Base-by-base conservation (phyloP, 495 filamentous ascomycete species). In the Recurvomyces mirabilis region DNA sequence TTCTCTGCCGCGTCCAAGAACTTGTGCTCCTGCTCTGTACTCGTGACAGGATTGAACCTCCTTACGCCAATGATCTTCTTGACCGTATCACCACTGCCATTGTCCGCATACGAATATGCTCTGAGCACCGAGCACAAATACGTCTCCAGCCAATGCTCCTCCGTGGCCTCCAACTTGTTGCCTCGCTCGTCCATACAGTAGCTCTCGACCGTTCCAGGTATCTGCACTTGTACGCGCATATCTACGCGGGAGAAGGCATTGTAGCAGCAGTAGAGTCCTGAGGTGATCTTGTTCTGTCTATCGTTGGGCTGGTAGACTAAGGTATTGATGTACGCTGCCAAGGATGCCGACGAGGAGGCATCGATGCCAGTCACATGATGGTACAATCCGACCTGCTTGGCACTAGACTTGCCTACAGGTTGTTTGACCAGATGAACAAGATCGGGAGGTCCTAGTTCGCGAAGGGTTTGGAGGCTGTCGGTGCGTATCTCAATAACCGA, bases 221-320 rank as follows among this genome's bases (percentile, higher is more conserved):
- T 95, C 44, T 85, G 87, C 21, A 95, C 91, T 54, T 94, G 85
- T 17, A 98, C 89, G 32, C 91, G 87, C 93, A 98, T 96, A 59
- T 98, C 91, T 28, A 95, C 72, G 46, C 93, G 77, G 9, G 91
- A 96, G 67, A 98, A 96, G 51, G 91, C 91, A 86, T 98, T 98
- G 71, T 98, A 98, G 65, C 93, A 98, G 66, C 91, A 96, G 63
- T 95, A 96, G 19, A 93, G 73, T 12, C 91, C 91, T 38, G 88
- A 91, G 12, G 87, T 77, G 29, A 95, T 87, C 63, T 94, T 96
- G 62, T 83, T 74, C 34, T 81, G 81, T 53, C 91, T 85, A 54
- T 85, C 86, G 49, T 84, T 77, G 20, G 84, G 79, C 43, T 81
- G 80, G 66, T 94, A 93, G 7, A 85, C 93, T 19, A 98, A 73